Evolutionary conservation across 75 land plant species (phyloP).

Genomic region (Cupressus sempervirens): DNA sequence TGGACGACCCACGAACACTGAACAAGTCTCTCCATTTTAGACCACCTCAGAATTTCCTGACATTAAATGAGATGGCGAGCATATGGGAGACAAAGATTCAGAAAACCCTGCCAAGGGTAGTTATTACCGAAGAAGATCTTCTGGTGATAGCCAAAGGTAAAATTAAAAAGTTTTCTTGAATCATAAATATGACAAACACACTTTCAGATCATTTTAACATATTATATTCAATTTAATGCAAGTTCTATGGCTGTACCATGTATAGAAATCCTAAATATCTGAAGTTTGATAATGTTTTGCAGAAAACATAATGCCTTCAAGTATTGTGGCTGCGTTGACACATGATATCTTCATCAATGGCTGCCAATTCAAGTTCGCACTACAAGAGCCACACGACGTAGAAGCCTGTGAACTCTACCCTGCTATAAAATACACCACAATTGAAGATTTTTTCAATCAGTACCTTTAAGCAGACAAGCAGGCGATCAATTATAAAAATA

Average conservation of each 20-base stretch:
- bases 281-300: background rate
- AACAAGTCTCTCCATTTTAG: conserved; percentile 48
- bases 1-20: conserved; percentile 28
- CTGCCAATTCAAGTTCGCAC: conserved; percentile 30
- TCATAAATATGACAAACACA: too few species aligned
- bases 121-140: conserved; percentile 31
- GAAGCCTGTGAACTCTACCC: conserved; percentile 51
- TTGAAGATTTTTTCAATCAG: conserved; percentile 40
- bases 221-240: background rate
- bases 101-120: conserved; percentile 27
- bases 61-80: conserved; percentile 37
- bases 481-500: background rate
- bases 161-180: background rate
- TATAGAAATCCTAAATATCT: background rate
- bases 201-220: background rate
- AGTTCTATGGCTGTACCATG: background rate
- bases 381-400: conserved; percentile 23
- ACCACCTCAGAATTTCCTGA: conserved; percentile 27
- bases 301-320: conserved; percentile 36
- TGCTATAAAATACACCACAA: conserved; percentile 25
- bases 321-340: conserved; percentile 32
- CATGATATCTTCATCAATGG: conserved; percentile 48
- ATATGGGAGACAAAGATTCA: conserved; percentile 53
- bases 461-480: conserved; percentile 3
- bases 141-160: conserved; percentile 35